Evolutionary conservation across 2,329 filamentous ascomycete genomes (phyloP).

Genomic region (Colletotrichum camelliae): DNA sequence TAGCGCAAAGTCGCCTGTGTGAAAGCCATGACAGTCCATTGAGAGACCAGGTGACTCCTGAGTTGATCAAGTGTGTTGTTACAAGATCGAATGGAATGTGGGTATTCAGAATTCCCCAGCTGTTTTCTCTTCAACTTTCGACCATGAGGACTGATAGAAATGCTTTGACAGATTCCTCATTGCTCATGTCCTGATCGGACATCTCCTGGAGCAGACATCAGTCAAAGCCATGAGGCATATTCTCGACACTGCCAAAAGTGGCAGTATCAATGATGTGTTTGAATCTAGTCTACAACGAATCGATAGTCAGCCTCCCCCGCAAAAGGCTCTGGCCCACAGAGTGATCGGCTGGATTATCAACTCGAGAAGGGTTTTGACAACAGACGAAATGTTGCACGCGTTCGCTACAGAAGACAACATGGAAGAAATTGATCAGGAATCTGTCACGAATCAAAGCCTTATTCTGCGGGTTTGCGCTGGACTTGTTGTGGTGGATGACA

Average conservation of each 20-base stretch:
- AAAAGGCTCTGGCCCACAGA: accelerated
- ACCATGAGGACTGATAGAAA: accelerated
- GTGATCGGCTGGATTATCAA: not conserved
- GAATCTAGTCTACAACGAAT: not conserved
- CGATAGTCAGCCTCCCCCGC: not conserved
- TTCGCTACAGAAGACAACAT: not conserved
- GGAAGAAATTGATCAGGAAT: accelerated
- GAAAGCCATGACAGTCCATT: not conserved
- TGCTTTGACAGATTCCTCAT: accelerated
- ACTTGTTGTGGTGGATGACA: not conserved
- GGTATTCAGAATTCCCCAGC: not conserved
- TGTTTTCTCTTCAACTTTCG: accelerated
- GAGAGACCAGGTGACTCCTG: not conserved
- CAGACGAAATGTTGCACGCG: not conserved
- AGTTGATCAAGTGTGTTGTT: not conserved
- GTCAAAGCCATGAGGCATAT: not conserved
- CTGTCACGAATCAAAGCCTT: not conserved
- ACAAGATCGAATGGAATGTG: not conserved
- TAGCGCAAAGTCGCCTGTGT: not conserved
- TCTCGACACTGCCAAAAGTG: not conserved
- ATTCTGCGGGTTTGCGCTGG: not conserved
- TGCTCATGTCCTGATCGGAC: accelerated
- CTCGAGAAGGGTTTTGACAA: not conserved
- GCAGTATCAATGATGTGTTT: not conserved
- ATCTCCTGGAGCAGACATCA: not conserved